Base-by-base conservation (phyloP, 345 rosid species). In the Linum trigynum region DNA sequence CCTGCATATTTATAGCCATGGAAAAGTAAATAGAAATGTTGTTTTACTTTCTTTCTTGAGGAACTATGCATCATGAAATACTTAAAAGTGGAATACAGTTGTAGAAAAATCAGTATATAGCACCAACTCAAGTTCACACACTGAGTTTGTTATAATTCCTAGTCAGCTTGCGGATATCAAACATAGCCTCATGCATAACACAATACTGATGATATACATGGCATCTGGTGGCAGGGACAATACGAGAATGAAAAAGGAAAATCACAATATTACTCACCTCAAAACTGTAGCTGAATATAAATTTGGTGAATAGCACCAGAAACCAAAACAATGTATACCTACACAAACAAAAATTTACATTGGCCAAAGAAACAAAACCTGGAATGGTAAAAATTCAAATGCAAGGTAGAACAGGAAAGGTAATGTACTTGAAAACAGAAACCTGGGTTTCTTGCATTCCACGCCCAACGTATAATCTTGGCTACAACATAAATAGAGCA, bases 401-500 rank as follows among this genome's bases (percentile, higher is more conserved):
- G 64, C 12, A 78, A 51, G 57, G 53, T 71, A 69, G 3, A 64
- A 68, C 40, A 65, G 57, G 67, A 69, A 61, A 72, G 12, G 65
- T 59, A 58, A 43, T 68, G 64, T 92, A 92, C 98, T 90, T 92
- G 85, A 90, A 78, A 63, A 81, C 82, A 12, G 97, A 87, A 68
- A 92, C 68, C 78, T 90, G 97, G 61, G 90, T 86, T 82, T 92
- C 98, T 75, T 92, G 98, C 94, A 92, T 81, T 75, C 98, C 98
- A 61, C 91, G 83, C 65, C 98, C 98, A 64, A 90, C 73, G 63
- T 77, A 92, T 80, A 84, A 77, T 78, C 91, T 82, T 74, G 97
- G 86, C 98, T 92, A 77, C 83, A 81, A 9, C 36, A 75, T 45
- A 67, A 59, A 39, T 74, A 63, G 40, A 67, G 42, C 17, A 12